Conservation (phyloP, 2,329 filamentous ascomycete species). For the Aureobasidium subglaciale region DNA sequence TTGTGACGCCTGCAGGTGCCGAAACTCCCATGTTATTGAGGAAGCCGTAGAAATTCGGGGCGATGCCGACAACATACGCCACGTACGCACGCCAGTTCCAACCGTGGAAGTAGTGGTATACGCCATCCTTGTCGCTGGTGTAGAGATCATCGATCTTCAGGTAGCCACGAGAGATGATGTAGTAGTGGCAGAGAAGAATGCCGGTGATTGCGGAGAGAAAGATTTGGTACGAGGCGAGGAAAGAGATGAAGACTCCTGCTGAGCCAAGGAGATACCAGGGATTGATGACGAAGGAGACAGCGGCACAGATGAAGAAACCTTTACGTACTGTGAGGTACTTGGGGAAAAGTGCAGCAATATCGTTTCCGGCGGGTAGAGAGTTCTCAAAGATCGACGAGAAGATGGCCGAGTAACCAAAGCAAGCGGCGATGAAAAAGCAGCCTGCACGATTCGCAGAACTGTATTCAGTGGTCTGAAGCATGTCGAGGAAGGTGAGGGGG, state of each 20-base stretch:
- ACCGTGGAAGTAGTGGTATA: slow-evolving; percentile 43
- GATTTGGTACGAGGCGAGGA: slow-evolving; percentile 38
- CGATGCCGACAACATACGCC: slow-evolving; percentile 48
- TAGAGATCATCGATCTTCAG: slow-evolving; percentile 45
- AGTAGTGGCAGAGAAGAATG: slow-evolving; percentile 39
- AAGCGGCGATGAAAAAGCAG: slow-evolving; percentile 36
- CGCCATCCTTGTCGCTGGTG: slow-evolving; percentile 33
- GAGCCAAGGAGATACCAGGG: slow-evolving; percentile 33
- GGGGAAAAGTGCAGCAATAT: slow-evolving; percentile 33
- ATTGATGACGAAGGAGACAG: slow-evolving; percentile 30
- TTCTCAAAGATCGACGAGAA: slow-evolving; percentile 41
- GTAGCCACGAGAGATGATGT: slow-evolving; percentile 34
- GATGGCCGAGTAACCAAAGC: slow-evolving; percentile 38
- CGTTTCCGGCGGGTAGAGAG: slow-evolving; percentile 35
- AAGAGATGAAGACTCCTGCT: slow-evolving; percentile 34
- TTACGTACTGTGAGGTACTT: slow-evolving; percentile 35
- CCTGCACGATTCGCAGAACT: slow-evolving; percentile 29
- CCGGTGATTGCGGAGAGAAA: slow-evolving; percentile 38
- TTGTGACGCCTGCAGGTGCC: slow-evolving; percentile 15
- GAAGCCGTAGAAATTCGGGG: slow-evolving; percentile 48
- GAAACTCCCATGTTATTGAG: slow-evolving; percentile 34
- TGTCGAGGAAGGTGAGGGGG: slow-evolving; percentile 31
- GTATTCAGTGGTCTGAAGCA: slow-evolving; percentile 23
- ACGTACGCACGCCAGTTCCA: slow-evolving; percentile 52
- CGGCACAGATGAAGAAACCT: slow-evolving; percentile 34